Conservation (phyloP, 768 basidiomycete species). For the Auricularia cornea region DNA sequence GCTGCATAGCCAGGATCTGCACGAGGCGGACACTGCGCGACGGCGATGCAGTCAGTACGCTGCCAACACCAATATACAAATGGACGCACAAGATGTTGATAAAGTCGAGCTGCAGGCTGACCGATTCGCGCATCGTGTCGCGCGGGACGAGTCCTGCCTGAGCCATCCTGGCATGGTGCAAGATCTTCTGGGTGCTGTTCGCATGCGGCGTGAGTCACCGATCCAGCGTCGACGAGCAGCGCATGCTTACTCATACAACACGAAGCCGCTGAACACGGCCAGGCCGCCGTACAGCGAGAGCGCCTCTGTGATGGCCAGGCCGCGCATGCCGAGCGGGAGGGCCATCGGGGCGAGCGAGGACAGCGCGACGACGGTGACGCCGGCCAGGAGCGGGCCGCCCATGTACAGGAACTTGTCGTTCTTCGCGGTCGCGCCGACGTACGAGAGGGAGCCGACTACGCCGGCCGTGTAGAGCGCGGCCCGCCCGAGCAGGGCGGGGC, state of each 20-base stretch:
- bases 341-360: constrained; percentile 84
- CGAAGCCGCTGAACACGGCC: constrained; percentile 79
- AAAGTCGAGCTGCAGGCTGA: constrained; percentile 76
- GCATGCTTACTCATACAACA: constrained; percentile 65
- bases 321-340: constrained; percentile 73
- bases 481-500: constrained; percentile 74
- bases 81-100: constrained; percentile 75
- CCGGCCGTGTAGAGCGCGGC: constrained; percentile 85
- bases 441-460: constrained; percentile 77
- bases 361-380: constrained; percentile 80
- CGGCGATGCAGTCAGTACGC: background rate
- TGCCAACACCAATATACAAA: background rate
- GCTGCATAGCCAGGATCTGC: constrained; percentile 65
- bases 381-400: constrained; percentile 82
- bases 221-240: background rate
- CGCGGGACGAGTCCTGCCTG: constrained; percentile 56
- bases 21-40: constrained; percentile 67
- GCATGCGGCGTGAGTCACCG: background rate
- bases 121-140: constrained; percentile 73
- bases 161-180: constrained; percentile 65
- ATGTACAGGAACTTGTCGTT: constrained; percentile 80
- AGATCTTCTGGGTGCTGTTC: constrained; percentile 72
- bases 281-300: constrained; percentile 83
- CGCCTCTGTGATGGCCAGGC: constrained; percentile 65
- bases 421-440: constrained; percentile 80